Evolutionary conservation across 805 yeast species (phyloP).

Genomic region (Wickerhamomyces mucosus): DNA sequence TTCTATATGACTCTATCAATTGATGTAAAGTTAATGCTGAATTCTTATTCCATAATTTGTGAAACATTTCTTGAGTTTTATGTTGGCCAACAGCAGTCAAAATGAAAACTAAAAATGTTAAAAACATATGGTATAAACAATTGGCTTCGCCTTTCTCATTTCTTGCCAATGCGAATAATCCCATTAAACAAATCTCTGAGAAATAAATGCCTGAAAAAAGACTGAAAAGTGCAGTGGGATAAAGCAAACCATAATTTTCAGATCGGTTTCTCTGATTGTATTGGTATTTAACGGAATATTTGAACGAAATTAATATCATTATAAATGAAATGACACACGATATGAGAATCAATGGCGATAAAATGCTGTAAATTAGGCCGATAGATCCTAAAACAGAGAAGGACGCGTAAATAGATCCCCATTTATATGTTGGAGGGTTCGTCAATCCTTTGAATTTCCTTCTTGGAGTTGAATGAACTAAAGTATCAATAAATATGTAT

Average conservation of each 20-base stretch:
- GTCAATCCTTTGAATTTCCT: constrained; percentile 36
- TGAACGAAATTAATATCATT: constrained; percentile 54
- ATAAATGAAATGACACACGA: constrained; percentile 49
- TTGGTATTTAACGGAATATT: constrained; percentile 54
- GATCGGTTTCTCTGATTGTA: constrained; percentile 41
- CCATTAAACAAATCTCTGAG: constrained; percentile 68
- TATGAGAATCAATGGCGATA: constrained; percentile 68
- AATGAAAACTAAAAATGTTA: constrained; percentile 42
- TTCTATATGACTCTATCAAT: constrained; percentile 1
- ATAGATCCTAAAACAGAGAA: constrained; percentile 72
- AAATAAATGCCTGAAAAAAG: constrained; percentile 76
- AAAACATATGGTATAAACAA: constrained; percentile 38
- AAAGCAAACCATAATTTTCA: constrained; percentile 62
- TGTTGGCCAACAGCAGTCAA: constrained; percentile 51
- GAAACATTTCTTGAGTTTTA: constrained; percentile 35
- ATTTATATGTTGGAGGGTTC: constrained; percentile 37
- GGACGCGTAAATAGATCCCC: constrained; percentile 77
- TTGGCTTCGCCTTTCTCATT: constrained; percentile 34
- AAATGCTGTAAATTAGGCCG: constrained; percentile 66
- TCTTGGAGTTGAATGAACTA: constrained; percentile 53
- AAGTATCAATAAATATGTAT: constrained; percentile 24
- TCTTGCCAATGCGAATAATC: constrained; percentile 57
- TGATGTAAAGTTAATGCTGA: constrained; percentile 25
- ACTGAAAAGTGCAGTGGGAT: constrained; percentile 68
- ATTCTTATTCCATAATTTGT: constrained; percentile 22